phyloP scores from a whole-genome alignment of 1,284 basidiomycete genomes.

The Ganoderma sp. region DNA sequence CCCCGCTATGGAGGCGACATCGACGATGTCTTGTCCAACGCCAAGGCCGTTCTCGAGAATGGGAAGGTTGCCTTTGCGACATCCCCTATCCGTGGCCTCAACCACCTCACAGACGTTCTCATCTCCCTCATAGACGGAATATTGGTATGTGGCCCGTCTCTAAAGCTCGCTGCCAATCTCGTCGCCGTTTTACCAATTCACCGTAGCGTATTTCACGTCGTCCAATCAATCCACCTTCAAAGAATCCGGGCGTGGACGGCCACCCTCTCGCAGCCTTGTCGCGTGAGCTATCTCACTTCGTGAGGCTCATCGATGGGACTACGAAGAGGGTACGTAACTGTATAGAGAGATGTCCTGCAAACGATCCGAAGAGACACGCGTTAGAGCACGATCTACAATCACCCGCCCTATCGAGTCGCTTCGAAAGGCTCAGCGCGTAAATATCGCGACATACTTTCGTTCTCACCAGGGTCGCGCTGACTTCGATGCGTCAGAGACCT shows the following conservation, averaged over 20 bases:
- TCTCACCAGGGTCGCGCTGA: not conserved
- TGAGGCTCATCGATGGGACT: slow-evolving; percentile 9
- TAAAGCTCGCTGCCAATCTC: too few relatives aligned
- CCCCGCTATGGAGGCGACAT: not conserved
- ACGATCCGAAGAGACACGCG: slow-evolving; percentile 2
- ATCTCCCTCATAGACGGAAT: not conserved
- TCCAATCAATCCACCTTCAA: not conserved
- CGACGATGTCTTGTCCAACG: not conserved
- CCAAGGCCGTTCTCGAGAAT: slow-evolving; percentile 5
- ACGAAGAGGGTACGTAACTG: not conserved
- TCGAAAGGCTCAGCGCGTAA: not conserved
- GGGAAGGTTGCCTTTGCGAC: slow-evolving; percentile 1
- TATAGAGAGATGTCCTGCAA: not conserved
- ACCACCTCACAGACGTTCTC: not conserved
- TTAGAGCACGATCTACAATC: slow-evolving; percentile 3
- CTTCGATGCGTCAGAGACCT: not conserved
- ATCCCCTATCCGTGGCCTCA: slow-evolving; percentile 3
- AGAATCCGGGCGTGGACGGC: not conserved
- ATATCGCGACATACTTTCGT: not conserved
- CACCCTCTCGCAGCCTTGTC: not conserved
- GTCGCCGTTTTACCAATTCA: not conserved
- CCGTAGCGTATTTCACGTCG: not conserved
- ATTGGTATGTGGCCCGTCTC: not conserved
- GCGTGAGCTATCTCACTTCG: slow-evolving; percentile 2
- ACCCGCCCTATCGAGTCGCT: not conserved